A percentile compares a stretch with the other conserved stretches of the same genome.
Conservation (phyloP, 306 rosid genomes). For the Senna tora region DNA sequence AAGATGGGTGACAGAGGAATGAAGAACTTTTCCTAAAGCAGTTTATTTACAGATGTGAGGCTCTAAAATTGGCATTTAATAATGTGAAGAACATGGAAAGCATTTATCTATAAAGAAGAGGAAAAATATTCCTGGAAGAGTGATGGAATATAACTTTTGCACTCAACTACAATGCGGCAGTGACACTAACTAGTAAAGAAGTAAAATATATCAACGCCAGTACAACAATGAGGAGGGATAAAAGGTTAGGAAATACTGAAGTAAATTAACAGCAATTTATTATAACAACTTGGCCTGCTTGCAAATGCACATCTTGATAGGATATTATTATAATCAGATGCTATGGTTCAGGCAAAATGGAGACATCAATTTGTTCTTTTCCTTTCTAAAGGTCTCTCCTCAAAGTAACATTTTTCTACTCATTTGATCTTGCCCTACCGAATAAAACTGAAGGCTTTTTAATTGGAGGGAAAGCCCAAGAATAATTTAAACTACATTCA, state of each 20-base stretch:
- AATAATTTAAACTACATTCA: not conserved
- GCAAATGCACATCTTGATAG: not conserved
- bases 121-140: not conserved
- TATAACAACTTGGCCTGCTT: not conserved
- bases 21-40: slow-evolving; percentile 12
- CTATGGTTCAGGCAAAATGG: not conserved
- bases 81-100: slow-evolving; percentile 1
- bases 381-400: not conserved
- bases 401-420: not conserved
- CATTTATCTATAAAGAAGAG: not conserved
- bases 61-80: slow-evolving; percentile 7
- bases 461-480: not conserved
- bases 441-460: not conserved
- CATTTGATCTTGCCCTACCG: not conserved
- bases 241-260: no score
- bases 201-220: not conserved
- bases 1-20: slow-evolving; percentile 18
- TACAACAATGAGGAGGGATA: not conserved
- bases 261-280: not conserved
- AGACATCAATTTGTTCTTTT: not conserved
- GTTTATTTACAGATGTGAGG: slow-evolving; percentile 19
- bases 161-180: not conserved
- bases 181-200: not conserved
- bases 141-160: not conserved
- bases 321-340: not conserved